A percentile compares a stretch with the other conserved stretches of the same genome.
These are phyloP conservation scores for Aspergillus nomiae DNA, from an alignment of 2,329 filamentous ascomycete species.

Conservation along the genomic window DNA sequence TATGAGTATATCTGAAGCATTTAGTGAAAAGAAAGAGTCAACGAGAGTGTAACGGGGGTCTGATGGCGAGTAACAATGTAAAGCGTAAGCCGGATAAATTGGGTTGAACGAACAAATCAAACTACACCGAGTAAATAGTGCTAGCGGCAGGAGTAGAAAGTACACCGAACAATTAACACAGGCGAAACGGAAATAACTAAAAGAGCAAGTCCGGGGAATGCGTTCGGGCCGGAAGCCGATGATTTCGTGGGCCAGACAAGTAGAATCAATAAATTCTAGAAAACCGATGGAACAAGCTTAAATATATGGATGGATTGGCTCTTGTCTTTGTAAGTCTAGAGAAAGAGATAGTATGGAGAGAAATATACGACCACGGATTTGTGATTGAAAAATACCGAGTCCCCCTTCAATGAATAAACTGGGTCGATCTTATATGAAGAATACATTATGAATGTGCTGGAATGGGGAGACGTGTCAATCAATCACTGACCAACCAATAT, in stretches of 20 bases:
- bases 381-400: neutral
- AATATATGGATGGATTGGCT: neutral
- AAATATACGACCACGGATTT: neutral
- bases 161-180: neutral
- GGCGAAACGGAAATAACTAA: conserved; percentile 18
- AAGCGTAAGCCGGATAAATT: neutral
- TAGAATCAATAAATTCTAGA: neutral
- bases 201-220: conserved; percentile 23
- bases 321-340: neutral
- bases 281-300: neutral
- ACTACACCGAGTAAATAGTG: neutral
- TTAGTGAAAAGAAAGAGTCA: neutral
- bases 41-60: neutral
- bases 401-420: neutral
- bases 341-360: neutral
- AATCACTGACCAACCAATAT: neutral
- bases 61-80: neutral
- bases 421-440: neutral
- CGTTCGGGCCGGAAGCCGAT: conserved; percentile 2
- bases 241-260: neutral
- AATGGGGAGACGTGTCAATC: neutral
- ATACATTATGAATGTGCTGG: neutral
- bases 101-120: neutral
- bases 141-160: neutral
- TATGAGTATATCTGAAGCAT: neutral